phyloP scores from a whole-genome alignment of 2,329 filamentous ascomycete genomes.

The Lasiodiplodia gonubiensis region DNA sequence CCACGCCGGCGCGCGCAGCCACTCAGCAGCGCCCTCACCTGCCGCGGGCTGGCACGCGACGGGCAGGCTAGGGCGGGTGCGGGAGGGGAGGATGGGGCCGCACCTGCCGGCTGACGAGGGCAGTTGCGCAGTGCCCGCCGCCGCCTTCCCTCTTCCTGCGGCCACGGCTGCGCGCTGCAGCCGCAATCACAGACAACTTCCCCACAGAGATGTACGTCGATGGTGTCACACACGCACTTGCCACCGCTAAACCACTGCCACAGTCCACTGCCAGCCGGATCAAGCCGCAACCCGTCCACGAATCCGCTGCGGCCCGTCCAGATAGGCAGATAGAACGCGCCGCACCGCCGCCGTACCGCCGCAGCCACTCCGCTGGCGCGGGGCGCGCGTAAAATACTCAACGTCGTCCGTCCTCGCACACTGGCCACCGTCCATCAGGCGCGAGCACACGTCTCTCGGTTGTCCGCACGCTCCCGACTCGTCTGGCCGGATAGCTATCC shows the following conservation, averaged over 20 bases:
- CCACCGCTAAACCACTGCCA: conserved; percentile 8
- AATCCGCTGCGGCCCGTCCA: conserved; percentile 14
- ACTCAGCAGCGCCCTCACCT: neutral
- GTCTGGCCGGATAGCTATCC: conserved; percentile 24
- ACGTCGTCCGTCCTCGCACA: conserved; percentile 9
- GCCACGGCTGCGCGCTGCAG: conserved; percentile 21
- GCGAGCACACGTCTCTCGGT: conserved; percentile 9
- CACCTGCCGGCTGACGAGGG: neutral
- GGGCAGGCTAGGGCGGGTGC: conserved; percentile 20
- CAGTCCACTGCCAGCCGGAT: neutral
- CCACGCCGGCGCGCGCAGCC: conserved; percentile 3
- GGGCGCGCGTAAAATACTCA: neutral
- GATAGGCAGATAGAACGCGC: conserved; percentile 18
- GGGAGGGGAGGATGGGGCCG: conserved; percentile 16
- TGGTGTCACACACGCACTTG: conserved; percentile 25
- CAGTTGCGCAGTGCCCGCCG: neutral
- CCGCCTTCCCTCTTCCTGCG: neutral
- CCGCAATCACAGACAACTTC: conserved; percentile 24
- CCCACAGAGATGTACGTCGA: conserved; percentile 26
- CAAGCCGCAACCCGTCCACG: conserved; percentile 10
- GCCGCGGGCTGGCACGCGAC: conserved; percentile 19
- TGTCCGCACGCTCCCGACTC: conserved; percentile 9
- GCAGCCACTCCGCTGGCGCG: conserved; percentile 10
- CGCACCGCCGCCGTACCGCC: conserved; percentile 18
- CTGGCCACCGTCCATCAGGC: conserved; percentile 22